Conservation (phyloP, 2,329 filamentous ascomycete species). For the Talaromyces amestolkiae region DNA sequence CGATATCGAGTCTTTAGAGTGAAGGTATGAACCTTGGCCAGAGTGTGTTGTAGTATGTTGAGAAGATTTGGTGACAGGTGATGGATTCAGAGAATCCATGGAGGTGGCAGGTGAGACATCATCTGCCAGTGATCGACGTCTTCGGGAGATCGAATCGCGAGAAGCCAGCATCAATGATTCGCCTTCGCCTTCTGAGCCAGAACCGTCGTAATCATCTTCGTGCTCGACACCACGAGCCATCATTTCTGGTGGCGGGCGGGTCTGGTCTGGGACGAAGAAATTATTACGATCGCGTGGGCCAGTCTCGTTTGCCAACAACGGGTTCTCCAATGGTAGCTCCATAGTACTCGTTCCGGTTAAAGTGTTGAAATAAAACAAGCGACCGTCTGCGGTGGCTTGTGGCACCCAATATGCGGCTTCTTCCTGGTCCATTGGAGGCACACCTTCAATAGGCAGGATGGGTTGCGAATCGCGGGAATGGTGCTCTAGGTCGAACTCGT, state of each 20-base stretch:
- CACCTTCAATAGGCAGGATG: conserved; percentile 67
- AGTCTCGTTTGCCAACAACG: conserved; percentile 72
- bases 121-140: conserved; percentile 66
- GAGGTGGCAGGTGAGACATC: conserved; percentile 82
- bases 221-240: conserved; percentile 79
- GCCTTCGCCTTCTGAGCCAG: conserved; percentile 81
- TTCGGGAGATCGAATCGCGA: conserved; percentile 63
- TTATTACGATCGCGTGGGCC: conserved; percentile 88
- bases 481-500: conserved; percentile 62
- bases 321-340: conserved; percentile 90
- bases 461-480: conserved; percentile 62
- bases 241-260: conserved; percentile 83
- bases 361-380: conserved; percentile 97
- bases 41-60: conserved; percentile 30
- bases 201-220: conserved; percentile 88
- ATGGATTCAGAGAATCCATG: conserved; percentile 83
- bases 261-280: conserved; percentile 82
- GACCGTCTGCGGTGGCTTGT: conserved; percentile 88
- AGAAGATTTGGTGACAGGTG: conserved; percentile 58
- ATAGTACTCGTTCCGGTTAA: conserved; percentile 92
- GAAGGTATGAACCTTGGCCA: not conserved
- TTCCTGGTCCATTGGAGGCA: conserved; percentile 65
- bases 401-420: conserved; percentile 98
- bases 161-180: conserved; percentile 69
- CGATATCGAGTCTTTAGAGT: conserved; percentile 44